Conservation (phyloP, 805 yeast genomes). For the Lachancea fermentati region DNA sequence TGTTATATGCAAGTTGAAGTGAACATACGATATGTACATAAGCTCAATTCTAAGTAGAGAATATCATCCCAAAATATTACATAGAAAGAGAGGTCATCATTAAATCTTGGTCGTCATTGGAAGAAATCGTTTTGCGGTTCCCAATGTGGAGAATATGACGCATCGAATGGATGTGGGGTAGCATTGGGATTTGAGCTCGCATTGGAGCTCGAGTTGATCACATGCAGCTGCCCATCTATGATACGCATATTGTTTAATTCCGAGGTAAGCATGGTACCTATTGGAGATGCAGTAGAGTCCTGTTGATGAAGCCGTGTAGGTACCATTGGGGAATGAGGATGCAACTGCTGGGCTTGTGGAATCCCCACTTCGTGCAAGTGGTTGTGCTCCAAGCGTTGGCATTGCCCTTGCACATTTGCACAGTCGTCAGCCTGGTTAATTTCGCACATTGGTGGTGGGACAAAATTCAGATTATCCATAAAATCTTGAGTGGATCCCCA, state of each 20-base stretch:
- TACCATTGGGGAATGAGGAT: not conserved
- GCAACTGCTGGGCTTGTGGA: not conserved
- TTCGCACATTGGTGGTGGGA: conserved; percentile 4
- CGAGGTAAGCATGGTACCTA: not conserved
- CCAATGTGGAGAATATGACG: conserved; percentile 1
- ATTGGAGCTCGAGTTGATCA: not conserved
- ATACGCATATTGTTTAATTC: not conserved
- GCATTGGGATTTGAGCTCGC: not conserved
- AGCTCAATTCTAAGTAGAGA: not conserved
- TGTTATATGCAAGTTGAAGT: not conserved
- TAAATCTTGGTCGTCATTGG: not conserved
- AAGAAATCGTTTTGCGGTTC: conserved; percentile 1
- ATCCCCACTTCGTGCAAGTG: too few species aligned
- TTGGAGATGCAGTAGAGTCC: not conserved
- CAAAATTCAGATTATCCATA: conserved; percentile 4
- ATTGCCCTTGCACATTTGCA: not conserved
- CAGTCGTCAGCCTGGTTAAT: conserved; percentile 2
- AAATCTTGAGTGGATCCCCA: conserved; percentile 1
- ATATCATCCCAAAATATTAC: not conserved
- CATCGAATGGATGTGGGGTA: not conserved
- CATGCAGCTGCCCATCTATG: not conserved
- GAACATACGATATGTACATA: not conserved
- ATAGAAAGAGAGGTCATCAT: not conserved
- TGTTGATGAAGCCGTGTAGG: not conserved
- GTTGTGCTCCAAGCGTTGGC: too few species aligned